phyloP scores from a whole-genome alignment of 2,329 filamentous ascomycete species.

The Xylariaceae sp. region DNA sequence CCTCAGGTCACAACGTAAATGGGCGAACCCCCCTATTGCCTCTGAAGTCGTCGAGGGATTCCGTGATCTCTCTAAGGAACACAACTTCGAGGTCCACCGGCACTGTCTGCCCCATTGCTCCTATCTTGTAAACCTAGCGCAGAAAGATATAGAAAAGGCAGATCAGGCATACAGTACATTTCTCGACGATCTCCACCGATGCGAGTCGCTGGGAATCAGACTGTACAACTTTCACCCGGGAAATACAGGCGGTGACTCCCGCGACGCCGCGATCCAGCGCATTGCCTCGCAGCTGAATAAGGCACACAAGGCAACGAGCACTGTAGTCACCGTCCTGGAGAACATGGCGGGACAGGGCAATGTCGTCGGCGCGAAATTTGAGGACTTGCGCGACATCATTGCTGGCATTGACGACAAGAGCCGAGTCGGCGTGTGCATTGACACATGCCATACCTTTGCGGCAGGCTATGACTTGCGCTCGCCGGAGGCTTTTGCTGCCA shows the following conservation, averaged over 20 bases:
- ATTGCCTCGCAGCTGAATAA: conserved; percentile 79
- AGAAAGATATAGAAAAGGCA: conserved; percentile 72
- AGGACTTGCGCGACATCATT: conserved; percentile 84
- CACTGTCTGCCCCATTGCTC: conserved; percentile 88
- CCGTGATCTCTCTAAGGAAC: conserved; percentile 57
- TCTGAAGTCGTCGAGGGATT: conserved; percentile 65
- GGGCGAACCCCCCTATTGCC: conserved; percentile 74
- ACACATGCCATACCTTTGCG: conserved; percentile 95
- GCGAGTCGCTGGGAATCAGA: conserved; percentile 76
- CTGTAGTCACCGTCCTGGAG: conserved; percentile 80
- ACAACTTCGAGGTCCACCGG: conserved; percentile 64
- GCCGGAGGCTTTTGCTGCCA: conserved; percentile 64
- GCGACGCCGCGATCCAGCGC: conserved; percentile 65
- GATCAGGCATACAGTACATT: conserved; percentile 82
- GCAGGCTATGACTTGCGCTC: conserved; percentile 85
- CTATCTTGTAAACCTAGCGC: conserved; percentile 93
- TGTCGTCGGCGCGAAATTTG: conserved; percentile 77
- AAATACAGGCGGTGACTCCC: conserved; percentile 63
- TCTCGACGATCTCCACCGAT: conserved; percentile 79
- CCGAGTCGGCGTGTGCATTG: conserved; percentile 87
- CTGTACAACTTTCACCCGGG: conserved; percentile 99
- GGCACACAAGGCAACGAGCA: conserved; percentile 68
- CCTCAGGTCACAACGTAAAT: conserved; percentile 93
- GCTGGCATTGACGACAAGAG: conserved; percentile 70
- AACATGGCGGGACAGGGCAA: conserved; percentile 93